Base-by-base conservation (phyloP, 805 yeast species). In the Kregervanrija delftensis region DNA sequence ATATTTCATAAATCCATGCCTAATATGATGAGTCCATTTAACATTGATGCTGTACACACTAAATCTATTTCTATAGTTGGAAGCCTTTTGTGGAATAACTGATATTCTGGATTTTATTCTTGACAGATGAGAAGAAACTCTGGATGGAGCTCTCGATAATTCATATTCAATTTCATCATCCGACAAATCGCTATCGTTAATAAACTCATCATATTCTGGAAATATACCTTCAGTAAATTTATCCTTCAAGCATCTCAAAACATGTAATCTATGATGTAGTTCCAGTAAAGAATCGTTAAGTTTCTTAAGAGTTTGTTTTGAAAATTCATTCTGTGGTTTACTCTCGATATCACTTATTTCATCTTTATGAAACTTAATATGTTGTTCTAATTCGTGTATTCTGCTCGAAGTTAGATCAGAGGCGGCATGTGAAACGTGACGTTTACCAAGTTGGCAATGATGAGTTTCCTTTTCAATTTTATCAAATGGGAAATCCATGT, bases 11-110 rank as follows among this genome's bases (percentile, higher is more conserved):
- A 88, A 64, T 16, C 76, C 69, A 52, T 85, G 77, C 45, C 95
- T 68, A 5, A 81, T 72, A 6, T 66, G 59, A 47, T 85, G 81
- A 57, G 85, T 82, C 96, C 96, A 89, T 51, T 78, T 81, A 53
- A 88, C 60, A 52, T 80, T 76, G 60, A 87, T 72, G 48, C 83
- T 80, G 57, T 88, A 93, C 33, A 89, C 67, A 49, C 83, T 79
- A 59, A 83, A 89, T 42, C 91, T 68, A 57, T 91, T 89, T 48
- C 74, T 47, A 39, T 51, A 63, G 8, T 59, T 52, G 1, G 64
- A 60, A 2, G 51, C 28, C 22, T 48, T 49, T 68, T 63, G 73
- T 73, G 56, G 54, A 5, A 49, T 49, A 6, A 51, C 47, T 5
- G 60, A 52, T 8, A 50, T 40, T 30, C 42, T 49, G 8, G 53